Conservation (phyloP, 164 flowering plant genomes). For the Paratinospora sagittata region DNA sequence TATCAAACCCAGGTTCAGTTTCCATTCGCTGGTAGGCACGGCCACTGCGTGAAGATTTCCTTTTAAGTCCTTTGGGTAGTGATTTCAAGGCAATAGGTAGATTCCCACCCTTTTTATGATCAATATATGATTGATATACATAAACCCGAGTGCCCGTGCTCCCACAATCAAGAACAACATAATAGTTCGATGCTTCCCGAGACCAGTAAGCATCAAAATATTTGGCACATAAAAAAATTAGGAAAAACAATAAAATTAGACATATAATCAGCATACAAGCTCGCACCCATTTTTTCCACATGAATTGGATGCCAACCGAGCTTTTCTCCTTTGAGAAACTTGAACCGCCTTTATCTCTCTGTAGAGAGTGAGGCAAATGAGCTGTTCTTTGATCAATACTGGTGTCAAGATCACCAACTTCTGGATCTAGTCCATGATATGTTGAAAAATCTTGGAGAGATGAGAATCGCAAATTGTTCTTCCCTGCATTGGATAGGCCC, state of each 20-base stretch:
- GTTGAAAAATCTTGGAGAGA: slow-evolving; percentile 83
- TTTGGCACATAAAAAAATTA: slow-evolving; percentile 29
- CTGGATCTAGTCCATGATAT: slow-evolving; percentile 48
- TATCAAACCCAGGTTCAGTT: slow-evolving; percentile 95
- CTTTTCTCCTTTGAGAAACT: slow-evolving; percentile 84
- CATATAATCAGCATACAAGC: slow-evolving; percentile 32
- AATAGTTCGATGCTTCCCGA: slow-evolving; percentile 44
- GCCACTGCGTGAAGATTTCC: slow-evolving; percentile 48
- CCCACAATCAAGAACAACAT: slow-evolving; percentile 91
- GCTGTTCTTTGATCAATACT: slow-evolving; percentile 16
- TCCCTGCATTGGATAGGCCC: slow-evolving; percentile 28
- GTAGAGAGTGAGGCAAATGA: slow-evolving; percentile 28
- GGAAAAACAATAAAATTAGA: slow-evolving; percentile 36
- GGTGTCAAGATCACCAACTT: slow-evolving; percentile 34
- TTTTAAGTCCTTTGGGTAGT: slow-evolving; percentile 41
- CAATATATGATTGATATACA: slow-evolving; percentile 58
- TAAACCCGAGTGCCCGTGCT: slow-evolving; percentile 93
- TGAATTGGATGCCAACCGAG: slow-evolving; percentile 31
- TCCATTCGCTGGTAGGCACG: slow-evolving; percentile 95
- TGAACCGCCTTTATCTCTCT: slow-evolving; percentile 43
- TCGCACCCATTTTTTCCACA: slow-evolving; percentile 51
- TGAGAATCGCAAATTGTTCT: slow-evolving; percentile 46
- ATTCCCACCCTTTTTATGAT: slow-evolving; percentile 31
- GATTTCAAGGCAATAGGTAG: slow-evolving; percentile 62
- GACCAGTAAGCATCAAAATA: slow-evolving; percentile 43